Evolutionary conservation across 2,329 filamentous ascomycete genomes (phyloP).

Genomic region (Capronia americana): DNA sequence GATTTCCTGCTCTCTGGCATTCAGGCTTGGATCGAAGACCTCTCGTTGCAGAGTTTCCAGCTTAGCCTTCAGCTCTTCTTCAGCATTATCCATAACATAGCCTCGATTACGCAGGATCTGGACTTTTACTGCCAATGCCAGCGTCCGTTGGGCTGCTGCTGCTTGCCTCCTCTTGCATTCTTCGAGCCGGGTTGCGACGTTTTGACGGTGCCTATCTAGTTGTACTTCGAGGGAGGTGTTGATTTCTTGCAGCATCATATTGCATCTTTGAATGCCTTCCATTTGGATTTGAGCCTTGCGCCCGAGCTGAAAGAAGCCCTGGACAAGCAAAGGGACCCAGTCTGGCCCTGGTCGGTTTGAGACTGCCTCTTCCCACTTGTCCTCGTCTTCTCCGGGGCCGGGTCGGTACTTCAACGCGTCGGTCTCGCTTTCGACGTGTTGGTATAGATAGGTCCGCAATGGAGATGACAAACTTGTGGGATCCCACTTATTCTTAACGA

Average conservation of each 20-base stretch:
- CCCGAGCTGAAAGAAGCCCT: slow-evolving; percentile 66
- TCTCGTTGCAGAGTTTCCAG: slow-evolving; percentile 63
- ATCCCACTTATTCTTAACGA: slow-evolving; percentile 69
- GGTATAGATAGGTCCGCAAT: slow-evolving; percentile 69
- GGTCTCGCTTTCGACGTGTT: slow-evolving; percentile 62
- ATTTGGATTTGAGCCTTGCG: slow-evolving; percentile 64
- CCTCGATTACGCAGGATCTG: slow-evolving; percentile 68
- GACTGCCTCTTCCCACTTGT: slow-evolving; percentile 70
- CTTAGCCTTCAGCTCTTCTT: slow-evolving; percentile 69
- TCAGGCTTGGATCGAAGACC: slow-evolving; percentile 66
- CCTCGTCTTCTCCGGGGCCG: slow-evolving; percentile 62
- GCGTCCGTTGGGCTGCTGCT: slow-evolving; percentile 64
- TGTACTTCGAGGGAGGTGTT: slow-evolving; percentile 66
- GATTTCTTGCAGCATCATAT: slow-evolving; percentile 68
- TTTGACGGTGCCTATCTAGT: slow-evolving; percentile 66
- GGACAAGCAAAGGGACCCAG: slow-evolving; percentile 65
- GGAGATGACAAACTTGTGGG: slow-evolving; percentile 58
- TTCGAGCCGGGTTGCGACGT: slow-evolving; percentile 63
- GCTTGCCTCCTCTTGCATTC: slow-evolving; percentile 66
- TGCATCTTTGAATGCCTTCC: slow-evolving; percentile 63
- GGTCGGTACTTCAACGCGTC: slow-evolving; percentile 68
- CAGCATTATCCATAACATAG: slow-evolving; percentile 68
- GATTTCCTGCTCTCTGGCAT: slow-evolving; percentile 68
- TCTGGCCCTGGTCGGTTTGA: slow-evolving; percentile 63
- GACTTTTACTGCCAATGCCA: slow-evolving; percentile 68